Evolutionary conservation across 768 basidiomycete species (phyloP), one percentile per base, ranked within the genome.

Genomic region (Boletus rubescentipes): DNA sequence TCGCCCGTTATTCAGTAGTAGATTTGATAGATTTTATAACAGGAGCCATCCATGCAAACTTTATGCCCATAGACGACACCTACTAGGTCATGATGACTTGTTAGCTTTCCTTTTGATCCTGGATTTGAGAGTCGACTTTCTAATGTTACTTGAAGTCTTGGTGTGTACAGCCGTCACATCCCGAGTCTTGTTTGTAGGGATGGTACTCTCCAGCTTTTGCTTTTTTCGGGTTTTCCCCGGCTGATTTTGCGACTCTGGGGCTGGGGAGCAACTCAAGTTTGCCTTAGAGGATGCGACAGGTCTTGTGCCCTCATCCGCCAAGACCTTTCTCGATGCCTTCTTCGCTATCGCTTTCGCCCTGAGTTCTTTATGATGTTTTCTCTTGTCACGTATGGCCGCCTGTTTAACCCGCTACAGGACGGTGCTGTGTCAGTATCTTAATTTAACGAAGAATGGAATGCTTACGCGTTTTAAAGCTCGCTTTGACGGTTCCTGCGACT

Each of bases 391-490:
- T 46, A 81, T 62, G 29, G 69, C 63, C 7, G 63, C 74, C 39
- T 75, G 71, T 52, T 78, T 79, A 9, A 72, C 77, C 74, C 77
- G 77, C 82, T 85, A 59, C 34, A 37, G 45, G 54, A 38, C 31
- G 29, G 11, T 49, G 26, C 42, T 26, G 34, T 16, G 32, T 55
- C 40, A 53, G 29, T 10, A 36, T 35, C 37, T 30, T 16, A 20
- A 8, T 3, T 32, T 16, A 11, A 21, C n/a, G 12, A 38, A 39
- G 39, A 36, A 43, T 36, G 53, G 4, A 40, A 12, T 18, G n/a
- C 77, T 21, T 61, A 86, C 89, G 70, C 83, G 78, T 68, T 86
- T 89, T 56, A 80, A 70, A 4, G 80, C 80, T 45, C 87, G 79
- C 60, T 82, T 88, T 2, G 87, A 89, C 58, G 68, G 38, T 57